These are phyloP conservation scores for Pseudogymnoascus verrucosus DNA, from an alignment of 2,329 filamentous ascomycete genomes.

Conservation along the genomic window DNA sequence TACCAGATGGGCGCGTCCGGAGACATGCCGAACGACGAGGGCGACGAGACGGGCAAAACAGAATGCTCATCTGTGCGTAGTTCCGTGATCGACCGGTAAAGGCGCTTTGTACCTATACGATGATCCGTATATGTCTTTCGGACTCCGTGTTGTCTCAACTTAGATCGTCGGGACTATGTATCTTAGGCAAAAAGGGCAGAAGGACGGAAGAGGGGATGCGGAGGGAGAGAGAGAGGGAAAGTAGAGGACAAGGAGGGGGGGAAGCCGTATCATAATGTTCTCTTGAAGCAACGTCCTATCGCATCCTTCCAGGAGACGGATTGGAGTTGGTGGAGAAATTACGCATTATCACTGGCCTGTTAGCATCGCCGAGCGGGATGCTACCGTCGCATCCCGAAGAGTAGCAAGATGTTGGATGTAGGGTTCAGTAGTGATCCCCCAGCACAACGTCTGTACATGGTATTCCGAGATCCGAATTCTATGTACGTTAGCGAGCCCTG, in stretches of 20 bases:
- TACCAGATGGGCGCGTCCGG: not conserved
- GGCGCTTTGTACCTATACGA: slow-evolving; percentile 1
- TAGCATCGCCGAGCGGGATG: not conserved
- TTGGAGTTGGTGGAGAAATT: not conserved
- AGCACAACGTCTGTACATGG: not conserved
- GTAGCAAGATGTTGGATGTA: not conserved
- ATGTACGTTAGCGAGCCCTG: not conserved
- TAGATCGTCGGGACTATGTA: not conserved
- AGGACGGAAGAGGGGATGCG: not conserved
- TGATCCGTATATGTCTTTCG: not conserved
- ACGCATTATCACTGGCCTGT: not conserved
- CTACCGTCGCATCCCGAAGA: not conserved
- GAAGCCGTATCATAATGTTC: not conserved
- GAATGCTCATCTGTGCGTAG: not conserved
- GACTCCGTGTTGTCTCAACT: not conserved
- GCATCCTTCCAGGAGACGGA: not conserved
- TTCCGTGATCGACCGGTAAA: not conserved
- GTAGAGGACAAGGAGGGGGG: not conserved
- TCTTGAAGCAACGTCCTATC: not conserved
- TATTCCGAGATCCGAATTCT: not conserved
- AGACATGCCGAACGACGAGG: not conserved
- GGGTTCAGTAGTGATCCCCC: not conserved
- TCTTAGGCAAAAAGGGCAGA: not conserved
- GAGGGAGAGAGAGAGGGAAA: not conserved
- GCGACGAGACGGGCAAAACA: not conserved